Evolutionary conservation across 2,329 filamentous ascomycete species (phyloP).

Genomic region (Aureobasidium sp.): DNA sequence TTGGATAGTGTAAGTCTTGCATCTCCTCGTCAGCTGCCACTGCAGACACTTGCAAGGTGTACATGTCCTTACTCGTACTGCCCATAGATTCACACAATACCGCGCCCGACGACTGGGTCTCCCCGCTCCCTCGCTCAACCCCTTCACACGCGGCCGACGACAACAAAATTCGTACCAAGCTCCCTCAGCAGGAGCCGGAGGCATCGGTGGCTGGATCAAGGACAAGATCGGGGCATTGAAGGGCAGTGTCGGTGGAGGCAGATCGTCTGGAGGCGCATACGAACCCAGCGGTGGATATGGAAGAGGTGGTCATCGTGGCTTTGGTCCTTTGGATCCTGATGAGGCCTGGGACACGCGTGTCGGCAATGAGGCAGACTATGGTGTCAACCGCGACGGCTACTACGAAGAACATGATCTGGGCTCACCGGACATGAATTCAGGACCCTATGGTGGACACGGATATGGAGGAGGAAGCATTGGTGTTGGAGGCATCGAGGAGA

Average conservation of each 20-base stretch:
- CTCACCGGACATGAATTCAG: conserved; percentile 37
- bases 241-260: conserved; percentile 47
- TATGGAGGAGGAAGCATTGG: conserved; percentile 27
- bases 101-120: conserved; percentile 69
- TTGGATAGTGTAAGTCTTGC: conserved; percentile 50
- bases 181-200: conserved; percentile 51
- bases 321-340: conserved; percentile 69
- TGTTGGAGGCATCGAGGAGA: conserved; percentile 24
- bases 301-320: conserved; percentile 43
- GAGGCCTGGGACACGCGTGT: conserved; percentile 81
- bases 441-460: conserved; percentile 34
- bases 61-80: not conserved
- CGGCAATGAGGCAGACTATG: conserved; percentile 59
- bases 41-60: not conserved
- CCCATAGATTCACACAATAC: conserved; percentile 55
- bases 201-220: conserved; percentile 66
- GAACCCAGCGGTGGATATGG: conserved; percentile 29
- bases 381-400: conserved; percentile 42
- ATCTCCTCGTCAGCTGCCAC: not conserved
- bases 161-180: conserved; percentile 34
- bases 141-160: conserved; percentile 47
- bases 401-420: conserved; percentile 74
- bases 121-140: conserved; percentile 64
- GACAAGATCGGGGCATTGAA: conserved; percentile 58
- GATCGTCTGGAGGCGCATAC: conserved; percentile 50